Percentiles rank a stretch among this genome's conserved stretches.
phyloP scores from a whole-genome alignment of 768 basidiomycete genomes.

The Trametes gibbosa region DNA sequence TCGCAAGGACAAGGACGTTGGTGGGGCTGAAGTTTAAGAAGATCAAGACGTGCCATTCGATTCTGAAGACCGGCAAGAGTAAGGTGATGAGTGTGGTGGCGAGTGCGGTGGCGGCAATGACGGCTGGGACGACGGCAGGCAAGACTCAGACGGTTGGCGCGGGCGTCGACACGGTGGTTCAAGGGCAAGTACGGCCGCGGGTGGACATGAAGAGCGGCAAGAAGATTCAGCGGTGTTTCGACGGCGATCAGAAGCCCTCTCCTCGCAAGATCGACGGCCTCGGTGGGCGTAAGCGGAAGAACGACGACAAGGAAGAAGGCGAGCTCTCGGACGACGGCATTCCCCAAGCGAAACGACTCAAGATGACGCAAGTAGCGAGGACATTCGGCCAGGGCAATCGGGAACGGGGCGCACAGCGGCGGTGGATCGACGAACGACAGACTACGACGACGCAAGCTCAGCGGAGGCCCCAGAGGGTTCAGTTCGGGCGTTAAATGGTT shows the following conservation, averaged over 20 bases:
- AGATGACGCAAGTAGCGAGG: background rate
- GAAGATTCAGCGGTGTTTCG: background rate
- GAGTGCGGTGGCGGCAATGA: background rate
- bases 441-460: background rate
- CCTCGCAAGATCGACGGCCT: background rate
- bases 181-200: background rate
- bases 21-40: conserved; percentile 6
- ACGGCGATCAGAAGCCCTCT: background rate
- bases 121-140: background rate
- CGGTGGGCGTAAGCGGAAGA: background rate
- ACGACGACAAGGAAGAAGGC: conserved; percentile 3
- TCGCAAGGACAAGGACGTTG: background rate
- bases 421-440: background rate
- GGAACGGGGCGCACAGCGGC: background rate
- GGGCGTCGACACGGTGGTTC: no score
- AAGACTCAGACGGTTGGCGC: background rate
- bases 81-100: no score
- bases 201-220: background rate
- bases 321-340: background rate
- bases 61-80: background rate
- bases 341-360: background rate
- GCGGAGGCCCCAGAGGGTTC: background rate
- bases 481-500: background rate
- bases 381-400: background rate
- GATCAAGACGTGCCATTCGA: conserved; percentile 3